A percentile compares a stretch with the other conserved stretches of the same genome.
Evolutionary conservation across 768 basidiomycete genomes (phyloP).

Genomic region (Suillus luteus): DNA sequence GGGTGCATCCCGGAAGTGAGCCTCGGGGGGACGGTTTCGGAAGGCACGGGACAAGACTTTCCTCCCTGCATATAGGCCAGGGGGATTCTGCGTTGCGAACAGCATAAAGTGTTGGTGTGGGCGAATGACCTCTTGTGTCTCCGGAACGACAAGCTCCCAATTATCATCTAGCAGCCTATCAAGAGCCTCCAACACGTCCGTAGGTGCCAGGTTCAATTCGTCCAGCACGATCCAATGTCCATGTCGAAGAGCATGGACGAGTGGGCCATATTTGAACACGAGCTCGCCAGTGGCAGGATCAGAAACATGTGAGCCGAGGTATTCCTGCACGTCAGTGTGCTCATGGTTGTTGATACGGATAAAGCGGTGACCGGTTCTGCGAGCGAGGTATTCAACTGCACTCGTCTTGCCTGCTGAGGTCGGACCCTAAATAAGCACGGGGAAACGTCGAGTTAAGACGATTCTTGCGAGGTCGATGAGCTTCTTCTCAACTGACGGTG

Average conservation of each 20-base stretch:
- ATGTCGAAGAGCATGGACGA: slow-evolving; percentile 88
- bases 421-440: slow-evolving; percentile 95
- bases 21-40: slow-evolving; percentile 94
- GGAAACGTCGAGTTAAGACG: slow-evolving; percentile 84
- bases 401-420: slow-evolving; percentile 98
- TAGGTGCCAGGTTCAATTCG: slow-evolving; percentile 96
- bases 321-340: slow-evolving; percentile 99
- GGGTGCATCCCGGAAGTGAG: slow-evolving; percentile 96
- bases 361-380: slow-evolving; percentile 90
- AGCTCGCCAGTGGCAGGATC: slow-evolving; percentile 92
- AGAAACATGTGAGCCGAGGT: slow-evolving; percentile 94
- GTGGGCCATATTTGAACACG: slow-evolving; percentile 90
- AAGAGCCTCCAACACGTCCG: slow-evolving; percentile 95
- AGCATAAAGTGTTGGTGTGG: slow-evolving; percentile 98
- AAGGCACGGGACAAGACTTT: slow-evolving; percentile 96
- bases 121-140: slow-evolving; percentile 91
- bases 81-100: slow-evolving; percentile 98
- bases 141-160: slow-evolving; percentile 91
- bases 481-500: slow-evolving; percentile 92
- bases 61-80: slow-evolving; percentile 91
- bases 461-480: slow-evolving; percentile 92
- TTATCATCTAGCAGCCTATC: slow-evolving; percentile 98
- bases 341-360: slow-evolving; percentile 99
- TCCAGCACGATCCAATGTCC: slow-evolving; percentile 99
- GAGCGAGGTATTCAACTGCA: slow-evolving; percentile 93